Evolutionary conservation across 345 rosid species (phyloP).

Genomic region (Capsella bursapastoris): DNA sequence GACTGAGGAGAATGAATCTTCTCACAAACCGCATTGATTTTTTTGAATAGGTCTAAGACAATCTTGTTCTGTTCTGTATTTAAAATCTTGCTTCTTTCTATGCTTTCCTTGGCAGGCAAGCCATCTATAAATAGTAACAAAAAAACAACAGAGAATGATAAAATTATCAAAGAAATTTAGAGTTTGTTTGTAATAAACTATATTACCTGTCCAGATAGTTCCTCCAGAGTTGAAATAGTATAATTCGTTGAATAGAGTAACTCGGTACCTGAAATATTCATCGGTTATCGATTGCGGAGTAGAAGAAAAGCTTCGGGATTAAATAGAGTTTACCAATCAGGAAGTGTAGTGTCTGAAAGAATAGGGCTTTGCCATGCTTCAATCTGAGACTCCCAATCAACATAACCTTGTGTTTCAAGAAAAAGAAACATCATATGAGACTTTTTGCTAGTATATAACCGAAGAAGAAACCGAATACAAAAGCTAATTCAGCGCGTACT

Average conservation of each 20-base stretch:
- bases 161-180: conserved; percentile 1
- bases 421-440: conserved; percentile 5
- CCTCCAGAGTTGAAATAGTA: conserved; percentile 5
- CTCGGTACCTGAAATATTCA: neutral
- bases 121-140: conserved; percentile 57
- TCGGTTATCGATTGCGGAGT: neutral
- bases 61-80: conserved; percentile 48
- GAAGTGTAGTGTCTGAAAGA: conserved; percentile 50
- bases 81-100: conserved; percentile 56
- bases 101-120: conserved; percentile 54
- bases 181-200: neutral
- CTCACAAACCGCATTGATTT: conserved; percentile 61
- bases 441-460: neutral
- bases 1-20: conserved; percentile 49
- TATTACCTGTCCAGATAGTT: conserved; percentile 6
- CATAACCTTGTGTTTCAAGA: conserved; percentile 47
- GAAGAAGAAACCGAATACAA: neutral
- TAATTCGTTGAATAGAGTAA: neutral
- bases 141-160: neutral
- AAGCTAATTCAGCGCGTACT: conserved; percentile 42
- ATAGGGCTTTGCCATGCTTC: conserved; percentile 11
- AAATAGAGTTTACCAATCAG: conserved; percentile 55
- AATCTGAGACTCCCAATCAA: conserved; percentile 18
- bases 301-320: neutral
- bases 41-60: conserved; percentile 38